Base-by-base conservation (phyloP, 148 eudicot genomes). In the Amaranthus palmeri region DNA sequence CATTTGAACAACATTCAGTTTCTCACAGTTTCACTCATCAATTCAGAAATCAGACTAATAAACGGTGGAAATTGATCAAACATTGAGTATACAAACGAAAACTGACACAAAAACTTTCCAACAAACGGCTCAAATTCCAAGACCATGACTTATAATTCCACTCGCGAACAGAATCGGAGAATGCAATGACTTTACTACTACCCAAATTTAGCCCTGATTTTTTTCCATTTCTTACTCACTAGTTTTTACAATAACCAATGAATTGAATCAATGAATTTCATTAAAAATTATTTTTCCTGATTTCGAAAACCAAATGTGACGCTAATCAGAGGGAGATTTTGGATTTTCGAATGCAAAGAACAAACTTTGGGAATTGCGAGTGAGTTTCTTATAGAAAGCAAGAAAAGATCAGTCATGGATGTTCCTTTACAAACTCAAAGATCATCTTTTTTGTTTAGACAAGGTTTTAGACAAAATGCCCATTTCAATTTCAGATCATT, bases 371-470 rank as follows among this genome's bases (percentile, higher is more conserved):
- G 64, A 73, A 68, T 64, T 44, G 73, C 36, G 36, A 25, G 36
- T 25, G 36, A 25, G 36, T 25, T 25, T 25, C 36, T 25, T 25
- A 25, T 25, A 25, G 36, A 25, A 25, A 63, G 63, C 52, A 50
- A 54, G 79, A 55, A 69, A 12, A 13, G 50, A 4, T 60, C 52
- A 59, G 48, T 77, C 61, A 90, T 90, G 96, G 92, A 86, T 58
- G 81, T 80, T 18, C 58, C 81, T 66, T 80, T 86, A 79, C 90
- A 83, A 49, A 45, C 77, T 7, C 90, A 78, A 69, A 81, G 70
- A 68, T 77, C 36, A 25, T 25, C 88, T 54, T 10, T 87, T 54
- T 79, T 80, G 67, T 75, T 80, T 43, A 81, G 80, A 45, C 71
- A 75, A 41, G 68, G 68, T 58, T 43, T 50, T 69, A 44, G 64